These are phyloP conservation scores for Carex scoparia DNA, from an alignment of 176 grass and related monocot genomes.

Conservation along the genomic window DNA sequence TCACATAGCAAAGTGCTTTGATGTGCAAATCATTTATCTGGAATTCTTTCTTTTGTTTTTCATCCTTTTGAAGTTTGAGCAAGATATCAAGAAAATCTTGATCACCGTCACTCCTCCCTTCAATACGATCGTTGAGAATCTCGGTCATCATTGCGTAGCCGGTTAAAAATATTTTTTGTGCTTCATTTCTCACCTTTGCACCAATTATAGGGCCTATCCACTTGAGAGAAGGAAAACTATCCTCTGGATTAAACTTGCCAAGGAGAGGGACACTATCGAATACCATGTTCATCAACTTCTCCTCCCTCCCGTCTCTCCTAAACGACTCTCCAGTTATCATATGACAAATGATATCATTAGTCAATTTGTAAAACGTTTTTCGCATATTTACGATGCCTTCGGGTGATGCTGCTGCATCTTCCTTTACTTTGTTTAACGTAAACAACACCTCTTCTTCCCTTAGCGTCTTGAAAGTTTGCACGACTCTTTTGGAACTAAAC, in stretches of 20 bases:
- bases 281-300: slow-evolving; percentile 16
- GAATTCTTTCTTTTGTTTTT: slow-evolving; percentile 20
- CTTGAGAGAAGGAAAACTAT: slow-evolving; percentile 24
- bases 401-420: neutral
- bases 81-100: slow-evolving; percentile 23
- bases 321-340: slow-evolving; percentile 7
- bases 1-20: slow-evolving; percentile 16
- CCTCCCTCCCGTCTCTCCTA: neutral
- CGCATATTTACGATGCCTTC: neutral
- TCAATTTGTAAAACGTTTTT: neutral
- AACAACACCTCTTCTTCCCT: slow-evolving; percentile 17
- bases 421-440: neutral
- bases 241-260: slow-evolving; percentile 17
- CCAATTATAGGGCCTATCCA: slow-evolving; percentile 7
- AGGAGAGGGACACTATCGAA: neutral
- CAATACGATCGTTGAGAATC: slow-evolving; percentile 14
- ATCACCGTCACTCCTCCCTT: neutral
- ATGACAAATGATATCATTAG: slow-evolving; percentile 8
- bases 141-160: neutral
- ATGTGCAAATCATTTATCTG: slow-evolving; percentile 11
- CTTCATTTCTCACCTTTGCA: neutral
- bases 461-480: slow-evolving; percentile 11
- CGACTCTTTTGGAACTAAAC: slow-evolving; percentile 13
- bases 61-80: slow-evolving; percentile 7
- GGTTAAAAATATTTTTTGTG: neutral